These are phyloP conservation scores for Avena insularis DNA, from an alignment of 176 grass and related monocot genomes.

Conservation along the genomic window DNA sequence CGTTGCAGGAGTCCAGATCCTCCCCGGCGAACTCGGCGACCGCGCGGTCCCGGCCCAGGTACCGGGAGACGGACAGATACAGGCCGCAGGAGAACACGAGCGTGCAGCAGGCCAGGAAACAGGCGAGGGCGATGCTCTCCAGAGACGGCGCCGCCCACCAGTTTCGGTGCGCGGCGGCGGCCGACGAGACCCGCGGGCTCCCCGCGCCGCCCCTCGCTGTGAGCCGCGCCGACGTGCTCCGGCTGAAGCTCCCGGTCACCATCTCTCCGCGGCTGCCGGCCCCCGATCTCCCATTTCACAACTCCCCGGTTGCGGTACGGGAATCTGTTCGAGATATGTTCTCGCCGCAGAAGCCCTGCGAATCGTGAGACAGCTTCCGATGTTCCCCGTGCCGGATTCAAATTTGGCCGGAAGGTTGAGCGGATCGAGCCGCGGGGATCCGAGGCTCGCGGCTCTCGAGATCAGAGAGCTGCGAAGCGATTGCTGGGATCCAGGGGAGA, in stretches of 20 bases:
- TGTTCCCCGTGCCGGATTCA: neutral
- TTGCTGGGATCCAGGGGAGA: neutral
- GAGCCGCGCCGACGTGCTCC: constrained; percentile 67
- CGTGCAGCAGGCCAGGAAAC: constrained; percentile 58
- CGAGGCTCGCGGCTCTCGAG: neutral
- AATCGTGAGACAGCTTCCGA: neutral
- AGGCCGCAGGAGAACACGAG: constrained; percentile 65
- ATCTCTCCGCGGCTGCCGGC: constrained; percentile 40
- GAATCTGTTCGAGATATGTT: constrained; percentile 15
- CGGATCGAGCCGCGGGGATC: constrained; percentile 9
- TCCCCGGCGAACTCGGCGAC: constrained; percentile 50
- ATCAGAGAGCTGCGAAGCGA: neutral
- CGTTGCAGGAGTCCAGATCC: constrained; percentile 54
- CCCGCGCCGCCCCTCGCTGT: constrained; percentile 55
- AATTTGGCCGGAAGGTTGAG: neutral
- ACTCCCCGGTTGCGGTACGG: neutral
- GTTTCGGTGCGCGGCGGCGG: constrained; percentile 59
- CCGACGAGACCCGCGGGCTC: constrained; percentile 59
- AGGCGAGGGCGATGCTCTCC: constrained; percentile 51
- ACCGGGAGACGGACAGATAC: constrained; percentile 66
- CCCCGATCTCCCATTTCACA: constrained; percentile 56
- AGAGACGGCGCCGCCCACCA: constrained; percentile 72
- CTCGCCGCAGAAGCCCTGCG: neutral
- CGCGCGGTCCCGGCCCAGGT: constrained; percentile 49
- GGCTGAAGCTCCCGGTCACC: constrained; percentile 65